These are phyloP conservation scores for Aspergillus indologenus DNA, from an alignment of 495 filamentous ascomycete genomes.

Conservation along the genomic window DNA sequence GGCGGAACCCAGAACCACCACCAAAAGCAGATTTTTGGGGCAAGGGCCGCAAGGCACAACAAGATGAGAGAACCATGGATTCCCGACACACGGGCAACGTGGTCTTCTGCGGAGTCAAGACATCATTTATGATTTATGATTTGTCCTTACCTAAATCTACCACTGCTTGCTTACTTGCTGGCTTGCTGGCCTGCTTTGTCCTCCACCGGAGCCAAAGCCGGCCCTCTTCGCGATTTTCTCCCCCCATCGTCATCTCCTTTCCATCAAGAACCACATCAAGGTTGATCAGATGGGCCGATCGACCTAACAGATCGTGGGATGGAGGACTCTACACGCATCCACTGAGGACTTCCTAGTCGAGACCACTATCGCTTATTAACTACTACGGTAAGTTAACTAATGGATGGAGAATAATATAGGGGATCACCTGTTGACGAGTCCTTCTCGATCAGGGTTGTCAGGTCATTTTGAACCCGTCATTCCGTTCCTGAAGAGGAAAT, in stretches of 20 bases:
- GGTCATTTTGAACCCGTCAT: not conserved
- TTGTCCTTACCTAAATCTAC: too few species aligned
- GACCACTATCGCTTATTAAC: not conserved
- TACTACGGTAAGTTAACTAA: not conserved
- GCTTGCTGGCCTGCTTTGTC: too few species aligned
- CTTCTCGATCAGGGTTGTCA: not conserved
- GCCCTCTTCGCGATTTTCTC: not conserved
- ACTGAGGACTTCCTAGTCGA: not conserved
- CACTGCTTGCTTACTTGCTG: too few species aligned
- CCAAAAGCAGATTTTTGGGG: not conserved
- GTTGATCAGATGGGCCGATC: not conserved
- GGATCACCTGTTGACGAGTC: not conserved
- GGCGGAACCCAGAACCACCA: conserved; percentile 4
- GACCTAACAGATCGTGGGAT: not conserved
- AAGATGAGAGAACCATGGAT: conserved; percentile 5
- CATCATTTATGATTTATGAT: too few species aligned
- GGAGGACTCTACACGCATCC: not conserved
- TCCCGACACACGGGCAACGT: not conserved
- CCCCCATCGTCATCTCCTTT: not conserved
- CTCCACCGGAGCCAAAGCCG: too few species aligned
- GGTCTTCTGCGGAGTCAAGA: not conserved
- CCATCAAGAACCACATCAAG: not conserved
- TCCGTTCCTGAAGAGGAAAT: not conserved
- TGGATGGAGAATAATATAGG: not conserved
- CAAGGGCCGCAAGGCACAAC: not conserved